phyloP scores from a whole-genome alignment of 192 early-diverging fungal species.

The Funneliformis geosporum region DNA sequence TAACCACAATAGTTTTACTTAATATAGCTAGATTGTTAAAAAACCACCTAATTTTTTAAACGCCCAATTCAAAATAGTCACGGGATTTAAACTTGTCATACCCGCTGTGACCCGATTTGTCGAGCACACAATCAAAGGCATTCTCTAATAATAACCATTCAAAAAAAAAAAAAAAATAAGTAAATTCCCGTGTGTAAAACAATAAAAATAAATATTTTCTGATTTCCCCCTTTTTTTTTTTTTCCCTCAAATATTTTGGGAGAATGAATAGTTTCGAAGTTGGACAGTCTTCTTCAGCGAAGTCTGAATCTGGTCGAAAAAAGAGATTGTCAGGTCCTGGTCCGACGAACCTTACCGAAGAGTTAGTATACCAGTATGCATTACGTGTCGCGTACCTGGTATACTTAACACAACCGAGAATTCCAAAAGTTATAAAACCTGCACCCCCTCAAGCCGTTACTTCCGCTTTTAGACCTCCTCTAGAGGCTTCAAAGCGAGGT shows the following conservation, averaged over 20 bases:
- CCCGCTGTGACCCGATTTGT: too few relatives aligned
- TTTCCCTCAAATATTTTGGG: neutral
- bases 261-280: neutral
- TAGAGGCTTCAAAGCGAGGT: neutral
- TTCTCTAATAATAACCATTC: too few relatives aligned
- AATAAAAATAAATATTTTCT: neutral
- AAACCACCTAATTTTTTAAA: too few relatives aligned
- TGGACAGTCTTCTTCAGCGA: neutral
- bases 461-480: neutral
- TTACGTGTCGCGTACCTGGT: constrained; percentile 27
- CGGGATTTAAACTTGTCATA: too few relatives aligned
- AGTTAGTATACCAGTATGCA: constrained; percentile 17
- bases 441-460: neutral
- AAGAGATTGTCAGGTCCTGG: constrained; percentile 1
- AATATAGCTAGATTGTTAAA: too few relatives aligned
- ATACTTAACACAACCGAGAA: constrained; percentile 10
- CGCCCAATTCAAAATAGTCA: too few relatives aligned
- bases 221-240: neutral
- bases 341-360: constrained; percentile 11
- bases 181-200: too few relatives aligned
- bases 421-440: neutral
- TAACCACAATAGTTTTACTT: too few relatives aligned
- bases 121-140: too few relatives aligned
- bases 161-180: too few relatives aligned
- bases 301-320: neutral